Evolutionary conservation across 2,329 filamentous ascomycete genomes (phyloP), one percentile per base, ranked within the genome.

Genomic region (Sclerotinia borealis): DNA sequence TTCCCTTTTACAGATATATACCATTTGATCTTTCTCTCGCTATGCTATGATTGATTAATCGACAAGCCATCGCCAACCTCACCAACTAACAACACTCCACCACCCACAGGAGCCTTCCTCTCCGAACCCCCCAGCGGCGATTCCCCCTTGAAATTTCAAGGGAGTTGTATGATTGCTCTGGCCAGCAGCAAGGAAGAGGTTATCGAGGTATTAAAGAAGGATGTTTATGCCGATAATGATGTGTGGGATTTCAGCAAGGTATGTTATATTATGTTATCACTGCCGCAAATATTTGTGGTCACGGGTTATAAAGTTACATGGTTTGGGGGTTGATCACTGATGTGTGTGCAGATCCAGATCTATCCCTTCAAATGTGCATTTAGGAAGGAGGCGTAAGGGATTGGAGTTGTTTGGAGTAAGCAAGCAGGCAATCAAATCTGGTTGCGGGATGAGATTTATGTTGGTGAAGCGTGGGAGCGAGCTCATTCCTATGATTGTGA

Each of bases 181-280:
- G 91, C 63, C 10, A 82, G 85, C 66, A 86, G 82, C 10, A 85
- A 83, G 70, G 88, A 92, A 67, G 88, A 92, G 74, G 84, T 91
- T 2, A 74, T 88, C 47, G 82, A 88, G 69, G 72, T 83, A 59
- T 74, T 96, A 52, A 84, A 83, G 75, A 81, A 84, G 55, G 92
- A 96, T 77, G 79, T 92, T 11, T 96, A 96, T 77, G 79, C 81
- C 11, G 81, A 77, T 65, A 80, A 76, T 49, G 90, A 87, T 0
- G 92, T 96, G 10, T 96, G 92, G 92, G 91, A 96, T 79, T 73
- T 89, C 64, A 83, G 87, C 41, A 89, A 89, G 70, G 85, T 85
- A 61, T 61, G 69, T 65, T 50, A 29, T 45, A 15, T 41, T 27
- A n/a, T 43, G 17, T 22, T 41, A 48, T 29, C 29, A 25, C 27